phyloP scores from a whole-genome alignment of 495 filamentous ascomycete species.

The Aspergillus homomorphus region DNA sequence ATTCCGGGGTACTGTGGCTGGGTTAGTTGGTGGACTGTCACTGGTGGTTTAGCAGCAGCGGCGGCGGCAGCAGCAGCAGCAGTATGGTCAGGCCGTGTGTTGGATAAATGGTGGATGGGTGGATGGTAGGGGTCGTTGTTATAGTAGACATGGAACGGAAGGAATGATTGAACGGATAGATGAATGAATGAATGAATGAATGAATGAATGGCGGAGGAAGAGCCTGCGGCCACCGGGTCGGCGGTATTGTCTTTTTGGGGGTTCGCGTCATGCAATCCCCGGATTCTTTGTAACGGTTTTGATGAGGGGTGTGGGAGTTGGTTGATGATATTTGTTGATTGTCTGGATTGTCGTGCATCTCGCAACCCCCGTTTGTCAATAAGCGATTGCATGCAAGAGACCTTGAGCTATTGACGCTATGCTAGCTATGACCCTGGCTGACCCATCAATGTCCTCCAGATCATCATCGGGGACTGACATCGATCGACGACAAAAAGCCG shows the following conservation, averaged over 20 bases:
- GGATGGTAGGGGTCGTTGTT: background rate
- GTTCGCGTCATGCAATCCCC: constrained; percentile 7
- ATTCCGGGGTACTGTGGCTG: constrained; percentile 5
- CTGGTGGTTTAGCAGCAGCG: background rate
- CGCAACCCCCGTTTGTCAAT: too few species aligned
- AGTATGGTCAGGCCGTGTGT: background rate
- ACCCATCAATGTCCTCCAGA: too few species aligned
- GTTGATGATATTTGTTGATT: too few species aligned
- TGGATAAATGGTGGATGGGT: too few species aligned
- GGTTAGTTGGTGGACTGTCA: background rate
- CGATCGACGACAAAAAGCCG: constrained; percentile 9
- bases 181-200: too few species aligned
- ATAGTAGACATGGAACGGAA: background rate
- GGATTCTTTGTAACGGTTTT: constrained; percentile 7
- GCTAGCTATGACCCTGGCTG: too few species aligned
- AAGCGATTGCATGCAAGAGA: too few species aligned
- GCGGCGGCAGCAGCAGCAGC: background rate
- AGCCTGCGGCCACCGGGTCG: background rate
- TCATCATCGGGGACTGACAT: constrained; percentile 1
- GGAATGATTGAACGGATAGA: background rate
- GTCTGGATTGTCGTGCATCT: too few species aligned
- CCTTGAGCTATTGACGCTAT: too few species aligned
- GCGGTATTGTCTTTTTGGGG: constrained; percentile 4
- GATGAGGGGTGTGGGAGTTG: background rate
- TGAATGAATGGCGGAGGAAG: background rate